A percentile compares a stretch with the other conserved stretches of the same genome.
Conservation (phyloP, 2,329 filamentous ascomycete genomes). For the Nannizzia gypsea region DNA sequence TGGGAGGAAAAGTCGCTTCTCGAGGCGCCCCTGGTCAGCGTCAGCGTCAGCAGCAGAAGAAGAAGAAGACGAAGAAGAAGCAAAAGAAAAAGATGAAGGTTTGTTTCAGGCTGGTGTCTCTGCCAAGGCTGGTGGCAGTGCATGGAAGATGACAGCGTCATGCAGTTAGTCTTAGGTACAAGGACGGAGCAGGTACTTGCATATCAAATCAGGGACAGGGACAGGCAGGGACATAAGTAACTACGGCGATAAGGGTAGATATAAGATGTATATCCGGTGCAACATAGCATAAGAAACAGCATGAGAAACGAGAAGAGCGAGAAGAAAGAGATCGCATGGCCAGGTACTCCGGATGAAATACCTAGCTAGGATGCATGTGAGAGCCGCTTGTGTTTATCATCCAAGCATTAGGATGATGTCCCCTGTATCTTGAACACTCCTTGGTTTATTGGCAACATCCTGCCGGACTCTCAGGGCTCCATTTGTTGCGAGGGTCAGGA, state of each 20-base stretch:
- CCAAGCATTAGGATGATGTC: constrained; percentile 7
- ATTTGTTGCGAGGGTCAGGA: constrained; percentile 59
- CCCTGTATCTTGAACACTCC: constrained; percentile 9
- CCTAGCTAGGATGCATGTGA: background rate
- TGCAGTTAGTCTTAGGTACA: no score
- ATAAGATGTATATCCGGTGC: background rate
- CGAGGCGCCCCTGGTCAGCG: no score
- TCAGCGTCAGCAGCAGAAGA: background rate
- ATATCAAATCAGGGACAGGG: no score
- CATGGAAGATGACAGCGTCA: no score
- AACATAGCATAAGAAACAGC: no score
- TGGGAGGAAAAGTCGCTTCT: background rate
- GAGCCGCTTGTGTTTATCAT: background rate
- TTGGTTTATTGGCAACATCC: constrained; percentile 15
- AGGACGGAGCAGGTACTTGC: no score
- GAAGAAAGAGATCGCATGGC: background rate
- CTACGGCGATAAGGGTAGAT: background rate
- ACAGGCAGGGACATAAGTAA: no score
- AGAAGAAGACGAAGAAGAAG: background rate
- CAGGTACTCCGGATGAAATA: background rate
- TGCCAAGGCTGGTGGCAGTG: constrained; percentile 1
- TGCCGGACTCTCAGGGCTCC: constrained; percentile 53
- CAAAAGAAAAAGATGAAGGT: background rate
- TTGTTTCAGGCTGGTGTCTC: background rate
- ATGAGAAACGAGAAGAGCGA: background rate